phyloP scores from a whole-genome alignment of 2,329 filamentous ascomycete genomes.

The Trichoderma sp. region DNA sequence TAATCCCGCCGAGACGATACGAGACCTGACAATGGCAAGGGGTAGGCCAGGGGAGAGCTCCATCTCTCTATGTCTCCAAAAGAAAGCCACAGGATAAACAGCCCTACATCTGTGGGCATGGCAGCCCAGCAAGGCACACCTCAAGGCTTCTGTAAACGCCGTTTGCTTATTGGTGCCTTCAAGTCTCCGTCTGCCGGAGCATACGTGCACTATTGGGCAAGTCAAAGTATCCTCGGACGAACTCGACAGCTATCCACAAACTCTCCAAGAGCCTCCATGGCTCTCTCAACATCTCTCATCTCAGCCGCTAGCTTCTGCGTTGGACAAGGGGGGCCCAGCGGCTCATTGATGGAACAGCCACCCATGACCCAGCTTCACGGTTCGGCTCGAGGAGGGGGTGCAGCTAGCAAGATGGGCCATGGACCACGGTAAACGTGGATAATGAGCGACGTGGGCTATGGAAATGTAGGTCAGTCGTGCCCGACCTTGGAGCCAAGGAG shows the following conservation, averaged over 20 bases:
- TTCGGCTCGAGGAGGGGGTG: constrained; percentile 3
- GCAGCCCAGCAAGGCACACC: not conserved
- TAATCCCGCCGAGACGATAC: not conserved
- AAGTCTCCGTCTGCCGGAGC: not conserved
- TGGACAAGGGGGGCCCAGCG: not conserved
- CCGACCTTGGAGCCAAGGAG: not conserved
- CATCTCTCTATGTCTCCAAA: not conserved
- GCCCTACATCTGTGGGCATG: no score
- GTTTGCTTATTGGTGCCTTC: not conserved
- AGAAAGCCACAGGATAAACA: no score
- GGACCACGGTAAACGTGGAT: not conserved
- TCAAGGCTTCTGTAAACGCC: not conserved
- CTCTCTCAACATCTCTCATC: not conserved
- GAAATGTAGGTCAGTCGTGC: not conserved
- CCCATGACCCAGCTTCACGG: not conserved
- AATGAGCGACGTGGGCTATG: not conserved
- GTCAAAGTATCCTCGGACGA: not conserved
- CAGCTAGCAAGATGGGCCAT: not conserved
- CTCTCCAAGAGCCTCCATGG: not conserved
- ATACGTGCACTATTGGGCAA: not conserved
- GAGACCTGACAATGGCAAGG: not conserved
- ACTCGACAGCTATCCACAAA: not conserved
- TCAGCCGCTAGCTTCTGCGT: not conserved
- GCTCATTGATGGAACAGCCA: not conserved
- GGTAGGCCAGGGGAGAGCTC: not conserved